Conservation (phyloP, 1,284 basidiomycete genomes). For the Trametes versicolor region DNA sequence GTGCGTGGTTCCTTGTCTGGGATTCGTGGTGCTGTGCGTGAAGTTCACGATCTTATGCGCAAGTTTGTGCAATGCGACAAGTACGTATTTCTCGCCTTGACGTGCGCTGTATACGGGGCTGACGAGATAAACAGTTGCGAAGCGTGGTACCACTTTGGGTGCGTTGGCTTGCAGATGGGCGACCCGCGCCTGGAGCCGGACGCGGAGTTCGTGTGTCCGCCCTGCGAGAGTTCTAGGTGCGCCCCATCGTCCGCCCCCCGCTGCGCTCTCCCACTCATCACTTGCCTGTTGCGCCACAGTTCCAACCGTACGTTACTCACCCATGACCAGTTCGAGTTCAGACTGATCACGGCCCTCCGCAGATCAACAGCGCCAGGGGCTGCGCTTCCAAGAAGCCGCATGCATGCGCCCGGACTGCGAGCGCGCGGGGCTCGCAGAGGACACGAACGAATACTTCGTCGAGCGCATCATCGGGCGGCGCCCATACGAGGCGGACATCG, state of each 20-base stretch:
- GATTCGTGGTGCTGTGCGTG: too few relatives aligned
- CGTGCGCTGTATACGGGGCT: background rate
- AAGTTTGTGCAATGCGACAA: constrained; percentile 32
- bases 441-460: constrained; percentile 35
- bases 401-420: constrained; percentile 36
- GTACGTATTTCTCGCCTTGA: constrained; percentile 1
- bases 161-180: constrained; percentile 25
- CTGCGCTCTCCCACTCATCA: background rate
- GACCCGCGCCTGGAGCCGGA: constrained; percentile 30
- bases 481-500: constrained; percentile 24
- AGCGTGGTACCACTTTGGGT: constrained; percentile 35
- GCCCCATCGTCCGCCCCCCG: background rate
- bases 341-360: background rate
- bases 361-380: constrained; percentile 23
- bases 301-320: constrained; percentile 11
- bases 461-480: constrained; percentile 36
- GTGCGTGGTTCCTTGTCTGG: constrained; percentile 9
- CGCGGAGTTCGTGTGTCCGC: constrained; percentile 28
- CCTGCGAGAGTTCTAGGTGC: constrained; percentile 30
- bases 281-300: background rate
- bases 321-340: too few relatives aligned
- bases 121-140: constrained; percentile 22
- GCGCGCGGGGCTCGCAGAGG: constrained; percentile 28
- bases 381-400: constrained; percentile 28
- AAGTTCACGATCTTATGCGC: background rate